Percentiles rank a stretch among this genome's conserved stretches.
phyloP scores from a whole-genome alignment of 164 flowering plant species.

The Dillenia suffruticosa region DNA sequence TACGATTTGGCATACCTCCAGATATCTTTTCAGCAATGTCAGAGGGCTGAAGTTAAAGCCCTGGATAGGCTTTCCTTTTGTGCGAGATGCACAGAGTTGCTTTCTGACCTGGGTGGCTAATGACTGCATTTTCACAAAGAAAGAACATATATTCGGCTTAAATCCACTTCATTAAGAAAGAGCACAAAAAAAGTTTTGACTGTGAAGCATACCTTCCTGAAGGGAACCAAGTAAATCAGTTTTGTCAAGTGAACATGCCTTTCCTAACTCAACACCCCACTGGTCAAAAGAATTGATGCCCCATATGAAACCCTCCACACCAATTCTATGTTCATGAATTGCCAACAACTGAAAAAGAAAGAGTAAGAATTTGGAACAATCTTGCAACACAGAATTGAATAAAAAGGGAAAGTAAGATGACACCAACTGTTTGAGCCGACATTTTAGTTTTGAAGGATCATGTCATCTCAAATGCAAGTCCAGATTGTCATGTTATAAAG shows the following conservation, averaged over 20 bases:
- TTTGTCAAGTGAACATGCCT: constrained; percentile 38
- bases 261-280: constrained; percentile 99
- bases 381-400: no score
- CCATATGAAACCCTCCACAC: constrained; percentile 95
- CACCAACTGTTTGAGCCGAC: no score
- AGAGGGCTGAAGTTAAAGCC: constrained; percentile 88
- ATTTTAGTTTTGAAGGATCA: no score
- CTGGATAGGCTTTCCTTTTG: constrained; percentile 58
- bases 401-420: no score
- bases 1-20: constrained; percentile 49
- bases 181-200: background rate
- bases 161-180: background rate
- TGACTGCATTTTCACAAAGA: constrained; percentile 44
- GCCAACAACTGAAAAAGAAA: constrained; percentile 68
- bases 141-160: no score
- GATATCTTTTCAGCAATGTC: constrained; percentile 54
- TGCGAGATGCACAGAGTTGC: constrained; percentile 74
- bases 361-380: background rate
- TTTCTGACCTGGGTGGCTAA: constrained; percentile 82
- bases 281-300: constrained; percentile 98
- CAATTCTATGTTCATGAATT: constrained; percentile 92
- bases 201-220: background rate
- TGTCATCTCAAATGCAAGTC: no score
- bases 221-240: background rate
- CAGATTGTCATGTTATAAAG: no score